Evolutionary conservation across 1,284 basidiomycete species (phyloP).

Genomic region (Trametes pubescens): DNA sequence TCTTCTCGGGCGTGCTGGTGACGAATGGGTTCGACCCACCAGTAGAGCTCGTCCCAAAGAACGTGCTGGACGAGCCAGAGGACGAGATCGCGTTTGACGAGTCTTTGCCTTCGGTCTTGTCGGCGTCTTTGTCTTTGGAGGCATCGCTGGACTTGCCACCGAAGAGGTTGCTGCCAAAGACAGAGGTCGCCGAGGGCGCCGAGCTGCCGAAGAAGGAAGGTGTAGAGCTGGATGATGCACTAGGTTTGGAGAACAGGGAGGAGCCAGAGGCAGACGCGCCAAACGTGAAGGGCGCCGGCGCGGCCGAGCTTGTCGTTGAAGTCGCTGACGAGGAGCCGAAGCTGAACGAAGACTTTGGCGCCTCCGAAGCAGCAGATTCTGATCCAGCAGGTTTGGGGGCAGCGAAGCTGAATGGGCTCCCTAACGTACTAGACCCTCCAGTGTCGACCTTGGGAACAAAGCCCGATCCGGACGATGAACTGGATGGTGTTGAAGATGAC

Average conservation of each 20-base stretch:
- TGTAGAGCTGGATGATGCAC: conserved; percentile 7
- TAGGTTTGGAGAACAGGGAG: conserved; percentile 21
- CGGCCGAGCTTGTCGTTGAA: conserved; percentile 12
- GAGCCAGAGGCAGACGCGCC: conserved; percentile 17
- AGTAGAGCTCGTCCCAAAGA: conserved; percentile 20
- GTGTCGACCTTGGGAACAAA: conserved; percentile 29
- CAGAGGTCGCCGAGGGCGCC: conserved; percentile 22
- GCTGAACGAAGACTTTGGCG: conserved; percentile 32
- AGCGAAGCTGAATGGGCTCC: conserved; percentile 30
- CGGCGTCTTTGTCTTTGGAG: conserved; percentile 28
- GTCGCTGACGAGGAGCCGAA: conserved; percentile 26
- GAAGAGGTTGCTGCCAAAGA: conserved; percentile 18
- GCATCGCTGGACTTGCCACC: conserved; percentile 27
- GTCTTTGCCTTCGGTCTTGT: conserved; percentile 17
- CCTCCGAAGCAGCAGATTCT: conserved; percentile 15
- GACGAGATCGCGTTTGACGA: conserved; percentile 1
- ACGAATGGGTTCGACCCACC: conserved; percentile 18
- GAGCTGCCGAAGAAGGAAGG: conserved; percentile 27
- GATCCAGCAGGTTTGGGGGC: conserved; percentile 20
- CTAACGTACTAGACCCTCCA: conserved; percentile 12
- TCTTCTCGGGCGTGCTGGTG: conserved; percentile 32
- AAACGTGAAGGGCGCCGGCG: conserved; percentile 25
- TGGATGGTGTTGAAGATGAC: conserved; percentile 10
- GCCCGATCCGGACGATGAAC: conserved; percentile 13
- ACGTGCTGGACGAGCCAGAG: conserved; percentile 12